Evolutionary conservation across 1,139 yeast genomes (phyloP).

Genomic region (Magnusiomyces magnusii): DNA sequence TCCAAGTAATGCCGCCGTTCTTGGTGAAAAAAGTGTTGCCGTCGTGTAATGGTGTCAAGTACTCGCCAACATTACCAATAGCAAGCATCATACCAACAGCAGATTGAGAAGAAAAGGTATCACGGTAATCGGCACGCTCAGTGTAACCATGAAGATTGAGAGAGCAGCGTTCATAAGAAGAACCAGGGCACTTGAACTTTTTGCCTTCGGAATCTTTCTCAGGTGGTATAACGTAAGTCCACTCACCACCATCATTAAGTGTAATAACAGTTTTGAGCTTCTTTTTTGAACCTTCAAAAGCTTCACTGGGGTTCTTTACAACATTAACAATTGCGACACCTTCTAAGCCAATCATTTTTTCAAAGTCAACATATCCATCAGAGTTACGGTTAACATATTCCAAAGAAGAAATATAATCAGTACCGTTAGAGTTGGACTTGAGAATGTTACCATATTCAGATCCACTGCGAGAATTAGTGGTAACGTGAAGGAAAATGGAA

Average conservation of each 20-base stretch:
- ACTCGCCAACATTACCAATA: slow-evolving; percentile 81
- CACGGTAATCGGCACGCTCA: slow-evolving; percentile 75
- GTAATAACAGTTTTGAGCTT: slow-evolving; percentile 64
- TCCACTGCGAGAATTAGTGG: slow-evolving; percentile 47
- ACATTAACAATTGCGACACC: slow-evolving; percentile 73
- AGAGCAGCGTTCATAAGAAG: slow-evolving; percentile 52
- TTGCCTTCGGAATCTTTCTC: slow-evolving; percentile 52
- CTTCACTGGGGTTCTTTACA: slow-evolving; percentile 48
- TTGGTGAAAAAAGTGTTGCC: slow-evolving; percentile 66
- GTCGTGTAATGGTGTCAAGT: slow-evolving; percentile 42
- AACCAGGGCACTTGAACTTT: slow-evolving; percentile 42
- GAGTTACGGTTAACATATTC: slow-evolving; percentile 68
- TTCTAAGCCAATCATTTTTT: slow-evolving; percentile 76
- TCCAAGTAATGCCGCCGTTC: slow-evolving; percentile 92
- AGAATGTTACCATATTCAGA: slow-evolving; percentile 73
- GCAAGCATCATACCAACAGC: slow-evolving; percentile 85
- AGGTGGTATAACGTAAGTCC: slow-evolving; percentile 71
- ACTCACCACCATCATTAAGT: slow-evolving; percentile 87
- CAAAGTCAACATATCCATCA: slow-evolving; percentile 81
- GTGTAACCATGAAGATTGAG: slow-evolving; percentile 88
- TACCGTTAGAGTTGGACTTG: slow-evolving; percentile 93
- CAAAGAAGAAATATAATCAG: slow-evolving; percentile 70
- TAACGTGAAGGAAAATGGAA: slow-evolving; percentile 76
- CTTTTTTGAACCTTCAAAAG: slow-evolving; percentile 40
- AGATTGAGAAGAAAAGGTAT: slow-evolving; percentile 79